Evolutionary conservation across 371 early-diverging fungal genomes (phyloP).

Genomic region (Rhizopus arrhizus): DNA sequence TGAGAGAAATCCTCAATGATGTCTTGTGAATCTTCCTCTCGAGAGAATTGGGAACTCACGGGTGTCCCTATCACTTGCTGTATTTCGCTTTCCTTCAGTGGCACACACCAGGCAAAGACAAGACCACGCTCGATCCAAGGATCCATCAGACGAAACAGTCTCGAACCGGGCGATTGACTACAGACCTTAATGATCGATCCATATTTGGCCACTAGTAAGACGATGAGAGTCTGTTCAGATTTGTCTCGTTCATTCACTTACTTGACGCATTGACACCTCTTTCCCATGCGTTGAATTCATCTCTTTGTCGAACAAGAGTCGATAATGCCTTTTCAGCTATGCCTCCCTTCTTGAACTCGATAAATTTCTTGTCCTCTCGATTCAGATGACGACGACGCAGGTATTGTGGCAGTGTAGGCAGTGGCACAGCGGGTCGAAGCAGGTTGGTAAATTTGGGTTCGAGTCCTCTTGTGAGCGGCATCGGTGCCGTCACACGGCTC

Average conservation of each 20-base stretch:
- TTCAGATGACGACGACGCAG: background rate
- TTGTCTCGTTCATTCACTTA: conserved; percentile 3
- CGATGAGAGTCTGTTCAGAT: background rate
- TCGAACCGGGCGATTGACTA: conserved; percentile 4
- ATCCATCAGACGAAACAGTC: conserved; percentile 16
- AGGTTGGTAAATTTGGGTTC: background rate
- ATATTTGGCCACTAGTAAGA: conserved; percentile 16
- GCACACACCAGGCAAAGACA: conserved; percentile 23
- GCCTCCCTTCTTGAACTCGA: conserved; percentile 7
- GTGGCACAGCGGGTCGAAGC: background rate
- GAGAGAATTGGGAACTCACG: background rate
- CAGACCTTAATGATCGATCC: conserved; percentile 17
- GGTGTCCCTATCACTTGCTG: background rate
- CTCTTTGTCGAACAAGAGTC: background rate
- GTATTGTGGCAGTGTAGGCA: background rate
- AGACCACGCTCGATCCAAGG: conserved; percentile 24
- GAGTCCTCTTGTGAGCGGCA: background rate
- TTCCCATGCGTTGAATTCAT: conserved; percentile 12
- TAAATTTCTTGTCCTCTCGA: background rate
- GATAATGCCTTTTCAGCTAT: conserved; percentile 10
- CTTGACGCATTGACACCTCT: conserved; percentile 9
- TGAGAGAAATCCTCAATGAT: conserved; percentile 20
- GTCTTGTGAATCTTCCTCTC: conserved; percentile 4
- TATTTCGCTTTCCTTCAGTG: conserved; percentile 17
- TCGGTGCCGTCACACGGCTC: no score